Evolutionary conservation across 805 yeast genomes (phyloP).

Genomic region (Tetrapisispora iriomotensis): DNA sequence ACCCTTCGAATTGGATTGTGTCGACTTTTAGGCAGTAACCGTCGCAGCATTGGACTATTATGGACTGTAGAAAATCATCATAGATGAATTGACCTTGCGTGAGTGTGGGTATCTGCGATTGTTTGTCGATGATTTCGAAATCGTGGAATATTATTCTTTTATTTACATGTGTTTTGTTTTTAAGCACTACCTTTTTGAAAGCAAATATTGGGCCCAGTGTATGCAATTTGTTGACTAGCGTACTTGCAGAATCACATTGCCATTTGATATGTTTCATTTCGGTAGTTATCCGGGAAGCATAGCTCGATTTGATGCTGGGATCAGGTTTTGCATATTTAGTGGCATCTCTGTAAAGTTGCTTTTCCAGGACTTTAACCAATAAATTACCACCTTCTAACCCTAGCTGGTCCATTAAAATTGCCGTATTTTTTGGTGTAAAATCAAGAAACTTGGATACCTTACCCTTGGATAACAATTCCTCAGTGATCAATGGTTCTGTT

Average conservation of each 20-base stretch:
- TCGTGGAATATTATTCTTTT: constrained; percentile 44
- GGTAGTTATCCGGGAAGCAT: constrained; percentile 49
- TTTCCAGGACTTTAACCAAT: constrained; percentile 36
- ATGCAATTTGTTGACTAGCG: constrained; percentile 35
- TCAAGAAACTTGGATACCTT: constrained; percentile 27
- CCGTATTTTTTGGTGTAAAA: constrained; percentile 16
- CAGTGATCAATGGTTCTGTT: constrained; percentile 27
- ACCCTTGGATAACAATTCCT: constrained; percentile 7
- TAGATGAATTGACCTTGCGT: constrained; percentile 28
- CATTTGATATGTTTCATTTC: constrained; percentile 39
- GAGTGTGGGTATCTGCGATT: not conserved
- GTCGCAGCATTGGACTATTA: constrained; percentile 37
- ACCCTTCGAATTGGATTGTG: constrained; percentile 46
- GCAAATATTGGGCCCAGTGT: constrained; percentile 52
- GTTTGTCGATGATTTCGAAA: constrained; percentile 13
- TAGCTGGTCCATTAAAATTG: constrained; percentile 37
- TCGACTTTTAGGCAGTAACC: constrained; percentile 31
- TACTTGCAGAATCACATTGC: constrained; percentile 30
- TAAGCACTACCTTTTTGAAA: constrained; percentile 30
- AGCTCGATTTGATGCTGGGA: constrained; percentile 22
- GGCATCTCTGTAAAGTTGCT: constrained; percentile 18
- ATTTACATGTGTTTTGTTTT: constrained; percentile 27
- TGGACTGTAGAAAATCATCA: constrained; percentile 9
- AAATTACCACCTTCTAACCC: constrained; percentile 55
- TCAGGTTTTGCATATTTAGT: constrained; percentile 8